Evolutionary conservation across 805 yeast species (phyloP).

Genomic region (Kregervanrija delftensis): DNA sequence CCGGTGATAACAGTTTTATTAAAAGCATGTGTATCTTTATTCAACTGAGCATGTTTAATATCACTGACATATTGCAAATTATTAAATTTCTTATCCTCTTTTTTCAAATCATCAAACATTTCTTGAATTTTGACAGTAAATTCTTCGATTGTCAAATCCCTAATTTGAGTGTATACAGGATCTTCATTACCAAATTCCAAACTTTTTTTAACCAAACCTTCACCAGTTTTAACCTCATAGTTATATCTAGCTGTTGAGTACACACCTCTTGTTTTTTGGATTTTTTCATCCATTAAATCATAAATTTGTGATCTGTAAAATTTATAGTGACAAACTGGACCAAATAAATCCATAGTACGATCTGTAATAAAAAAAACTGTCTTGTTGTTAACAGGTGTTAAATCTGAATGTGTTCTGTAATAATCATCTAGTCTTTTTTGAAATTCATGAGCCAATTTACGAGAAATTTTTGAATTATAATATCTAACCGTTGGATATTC

Average conservation of each 20-base stretch:
- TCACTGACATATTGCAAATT: slow-evolving; percentile 22
- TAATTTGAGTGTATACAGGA: slow-evolving; percentile 19
- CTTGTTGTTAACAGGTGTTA: slow-evolving; percentile 42
- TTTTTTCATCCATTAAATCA: slow-evolving; percentile 42
- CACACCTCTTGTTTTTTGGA: slow-evolving; percentile 19
- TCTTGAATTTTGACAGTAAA: slow-evolving; percentile 18
- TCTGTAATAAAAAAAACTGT: slow-evolving; percentile 74
- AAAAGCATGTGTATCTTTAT: slow-evolving; percentile 19
- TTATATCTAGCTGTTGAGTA: slow-evolving; percentile 21
- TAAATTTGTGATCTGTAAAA: slow-evolving; percentile 88
- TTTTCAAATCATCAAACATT: slow-evolving; percentile 17
- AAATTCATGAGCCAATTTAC: slow-evolving; percentile 58
- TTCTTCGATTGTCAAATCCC: slow-evolving; percentile 21
- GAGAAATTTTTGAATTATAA: slow-evolving; percentile 47
- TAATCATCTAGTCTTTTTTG: slow-evolving; percentile 70
- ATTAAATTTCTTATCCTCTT: slow-evolving; percentile 18
- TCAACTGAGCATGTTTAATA: slow-evolving; percentile 23
- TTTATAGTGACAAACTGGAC: slow-evolving; percentile 85
- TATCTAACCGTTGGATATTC: slow-evolving; percentile 85
- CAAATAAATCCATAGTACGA: slow-evolving; percentile 73
- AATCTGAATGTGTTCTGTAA: slow-evolving; percentile 59
- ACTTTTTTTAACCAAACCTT: slow-evolving; percentile 19
- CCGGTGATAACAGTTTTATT: slow-evolving; percentile 22
- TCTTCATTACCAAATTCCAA: slow-evolving; percentile 22
- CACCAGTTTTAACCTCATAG: slow-evolving; percentile 22